Base-by-base conservation (phyloP, 1,284 basidiomycete species). In the Lignosus rhinocerotis region DNA sequence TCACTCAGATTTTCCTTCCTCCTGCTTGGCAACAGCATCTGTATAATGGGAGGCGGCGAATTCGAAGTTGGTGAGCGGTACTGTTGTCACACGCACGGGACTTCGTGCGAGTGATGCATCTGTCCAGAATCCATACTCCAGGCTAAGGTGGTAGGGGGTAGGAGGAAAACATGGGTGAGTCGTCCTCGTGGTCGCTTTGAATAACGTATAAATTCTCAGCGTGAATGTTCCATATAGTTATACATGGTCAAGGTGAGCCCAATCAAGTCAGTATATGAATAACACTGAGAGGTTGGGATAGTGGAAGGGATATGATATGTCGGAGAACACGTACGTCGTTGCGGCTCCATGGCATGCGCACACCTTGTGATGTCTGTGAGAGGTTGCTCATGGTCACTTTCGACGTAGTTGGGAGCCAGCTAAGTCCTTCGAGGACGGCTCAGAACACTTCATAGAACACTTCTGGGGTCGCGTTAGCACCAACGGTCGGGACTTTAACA, bases 261-360 rank as follows among this genome's bases (percentile, higher is more conserved):
- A 17, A 50, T 21, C 46, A 44, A 30, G 11, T 51, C 16, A 36
- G 11, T 34, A 38, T 12, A 31, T 19, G 7, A 16, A 12, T 36
- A 55, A 50, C 55, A 63, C 21, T 57, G 51, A 43, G 34, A 25
- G 58, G 58, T 36, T 43, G 53, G 50, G 58, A 36, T 61, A 90
- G 88, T 90, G 88, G 88, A 89, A 88, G 69, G 82, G 81, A 12
- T 90, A 87, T 65, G 68, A 66, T 30, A 64, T 73, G n/a, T 73
- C 78, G 1, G 85, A 87, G 38, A 82, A 86, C 77, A 90, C 88
- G 88, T 87, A 74, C 66, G 88, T 79, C 9, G 50, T 19, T 21
- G 41, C 41, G n/a, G 41, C 41, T 11, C 19, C 19, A 11, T 12
- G 21, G 21, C 19, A 30, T 51, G 16, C 34, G 19, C n/a, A 21